phyloP scores from a whole-genome alignment of 192 early-diverging fungal genomes.

The Gamsiella multidivaricata region DNA sequence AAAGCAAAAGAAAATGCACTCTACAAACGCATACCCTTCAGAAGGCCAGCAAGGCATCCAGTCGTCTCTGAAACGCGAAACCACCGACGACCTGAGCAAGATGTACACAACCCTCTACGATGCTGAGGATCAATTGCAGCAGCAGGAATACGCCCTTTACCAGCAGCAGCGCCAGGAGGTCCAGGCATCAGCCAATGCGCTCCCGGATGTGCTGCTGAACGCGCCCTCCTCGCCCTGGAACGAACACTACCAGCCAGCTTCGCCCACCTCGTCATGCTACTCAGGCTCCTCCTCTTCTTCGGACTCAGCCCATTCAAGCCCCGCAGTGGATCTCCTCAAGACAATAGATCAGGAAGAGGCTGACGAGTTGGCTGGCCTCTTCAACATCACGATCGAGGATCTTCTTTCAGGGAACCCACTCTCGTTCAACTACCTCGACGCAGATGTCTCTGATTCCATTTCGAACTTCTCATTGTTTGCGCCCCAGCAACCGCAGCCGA shows the following conservation, averaged over 20 bases:
- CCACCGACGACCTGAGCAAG: conserved; percentile 29
- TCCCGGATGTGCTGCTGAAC: not conserved
- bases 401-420: conserved; percentile 10
- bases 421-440: not conserved
- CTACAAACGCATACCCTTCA: conserved; percentile 3
- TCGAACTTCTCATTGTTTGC: conserved; percentile 22
- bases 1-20: not conserved
- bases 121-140: conserved; percentile 19
- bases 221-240: conserved; percentile 2
- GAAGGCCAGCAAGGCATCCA: not conserved
- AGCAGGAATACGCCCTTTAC: conserved; percentile 4
- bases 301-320: conserved; percentile 19
- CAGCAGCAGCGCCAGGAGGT: conserved; percentile 7
- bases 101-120: conserved; percentile 43
- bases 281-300: conserved; percentile 16
- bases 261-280: conserved; percentile 13
- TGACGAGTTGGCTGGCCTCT: conserved; percentile 20
- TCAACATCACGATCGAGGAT: conserved; percentile 35
- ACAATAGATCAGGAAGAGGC: conserved; percentile 17
- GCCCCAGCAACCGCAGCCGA: not conserved
- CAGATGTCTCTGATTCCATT: too few species aligned
- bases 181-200: not conserved
- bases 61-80: conserved; percentile 9
- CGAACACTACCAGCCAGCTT: not conserved
- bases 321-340: conserved; percentile 2